These are phyloP conservation scores for Alternaria arbusti DNA, from an alignment of 2,329 filamentous ascomycete species.

Conservation along the genomic window DNA sequence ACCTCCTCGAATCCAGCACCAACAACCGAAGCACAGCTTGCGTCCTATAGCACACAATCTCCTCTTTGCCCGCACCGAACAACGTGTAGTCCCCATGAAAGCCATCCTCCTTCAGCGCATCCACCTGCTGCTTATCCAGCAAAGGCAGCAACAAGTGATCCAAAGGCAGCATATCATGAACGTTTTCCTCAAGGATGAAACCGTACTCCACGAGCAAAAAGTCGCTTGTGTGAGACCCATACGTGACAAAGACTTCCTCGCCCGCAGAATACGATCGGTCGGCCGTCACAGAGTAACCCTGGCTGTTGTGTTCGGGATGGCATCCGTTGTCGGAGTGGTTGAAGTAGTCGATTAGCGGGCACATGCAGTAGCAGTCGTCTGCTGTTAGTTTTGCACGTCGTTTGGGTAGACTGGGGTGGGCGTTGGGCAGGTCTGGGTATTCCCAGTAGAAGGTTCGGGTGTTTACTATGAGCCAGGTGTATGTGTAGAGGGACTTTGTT, in stretches of 20 bases:
- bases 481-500: slow-evolving; percentile 55
- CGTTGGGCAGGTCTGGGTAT: slow-evolving; percentile 46
- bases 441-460: slow-evolving; percentile 67
- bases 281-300: slow-evolving; percentile 63
- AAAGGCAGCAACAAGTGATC: slow-evolving; percentile 52
- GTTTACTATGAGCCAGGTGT: slow-evolving; percentile 67
- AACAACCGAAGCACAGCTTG: slow-evolving; percentile 52
- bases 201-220: slow-evolving; percentile 73
- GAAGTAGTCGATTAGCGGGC: slow-evolving; percentile 76
- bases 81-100: slow-evolving; percentile 49
- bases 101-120: slow-evolving; percentile 51
- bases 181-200: slow-evolving; percentile 51
- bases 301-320: slow-evolving; percentile 57
- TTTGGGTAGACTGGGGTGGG: slow-evolving; percentile 51
- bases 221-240: slow-evolving; percentile 75
- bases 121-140: slow-evolving; percentile 39
- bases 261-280: slow-evolving; percentile 59
- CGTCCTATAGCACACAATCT: slow-evolving; percentile 53
- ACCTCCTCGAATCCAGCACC: slow-evolving; percentile 36
- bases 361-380: slow-evolving; percentile 70
- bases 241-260: slow-evolving; percentile 72
- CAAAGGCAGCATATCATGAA: slow-evolving; percentile 50
- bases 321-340: slow-evolving; percentile 62
- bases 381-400: slow-evolving; percentile 50
- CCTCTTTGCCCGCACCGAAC: neutral